Base-by-base conservation (phyloP, 2,329 filamentous ascomycete genomes). In the Epichloe uncinata region DNA sequence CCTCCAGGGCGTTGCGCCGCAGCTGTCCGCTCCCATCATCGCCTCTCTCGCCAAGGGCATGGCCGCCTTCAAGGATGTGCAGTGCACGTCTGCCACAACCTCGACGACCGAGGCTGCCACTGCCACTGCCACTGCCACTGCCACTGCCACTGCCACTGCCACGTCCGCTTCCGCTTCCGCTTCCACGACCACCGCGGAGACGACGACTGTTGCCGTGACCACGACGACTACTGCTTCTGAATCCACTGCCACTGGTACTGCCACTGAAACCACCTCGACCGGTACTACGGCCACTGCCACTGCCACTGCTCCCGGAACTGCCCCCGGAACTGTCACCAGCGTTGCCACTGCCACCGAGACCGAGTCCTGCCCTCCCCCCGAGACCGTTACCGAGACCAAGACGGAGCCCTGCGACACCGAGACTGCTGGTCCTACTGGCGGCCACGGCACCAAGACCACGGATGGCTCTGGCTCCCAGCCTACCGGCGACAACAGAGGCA, bases 51-150 rank as follows among this genome's bases (percentile, higher is more conserved):
- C 26, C 0, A 30, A 34, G 13, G 49, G 49, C n/a, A 42, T 43
- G n/a, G 43, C 49, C 15, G 49, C 43, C 16, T 50, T 47, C 38
- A 15, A 47, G 40, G 49, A 44, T 33, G 44, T 50, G 34, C 37
- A 26, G 48, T 49, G 48, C 34, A 15, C 48, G 8, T 11, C 16
- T 9, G 33, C 42, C 22, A 42, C 45, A 7, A 11, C 26, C 1
- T 34, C 45, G 11, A 20, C 36, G 18, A 3, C 22, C n/a, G 1
- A 5, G 13, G 22, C 30, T 15, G 6, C 45, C 18, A 40, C 45
- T 26, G 8, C 4, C 33, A 34, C n/a, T 22, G 20, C 20, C 20
- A 5, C 20, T 22, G 1, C 20, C 20, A 9, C 30, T 15, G 6
- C 45, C 18, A 5, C 20, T 22, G 1, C 20, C 20, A 9, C 30